Evolutionary conservation across 2,329 filamentous ascomycete genomes (phyloP).

Genomic region (Trichothecium sympodiale): DNA sequence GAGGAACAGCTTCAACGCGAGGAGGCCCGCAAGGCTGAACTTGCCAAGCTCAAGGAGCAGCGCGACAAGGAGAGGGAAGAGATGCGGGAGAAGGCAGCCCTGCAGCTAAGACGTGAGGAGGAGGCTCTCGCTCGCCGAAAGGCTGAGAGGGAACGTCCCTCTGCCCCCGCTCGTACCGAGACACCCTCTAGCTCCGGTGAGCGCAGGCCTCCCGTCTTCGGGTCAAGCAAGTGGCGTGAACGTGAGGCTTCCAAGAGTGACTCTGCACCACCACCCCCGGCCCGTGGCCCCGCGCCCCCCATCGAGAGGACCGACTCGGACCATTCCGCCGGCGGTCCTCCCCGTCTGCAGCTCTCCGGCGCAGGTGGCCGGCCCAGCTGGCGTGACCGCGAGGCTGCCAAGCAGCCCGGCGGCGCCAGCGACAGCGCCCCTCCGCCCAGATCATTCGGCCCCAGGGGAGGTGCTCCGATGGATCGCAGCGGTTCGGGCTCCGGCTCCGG

Average conservation of each 20-base stretch:
- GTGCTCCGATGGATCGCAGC: conserved; percentile 30
- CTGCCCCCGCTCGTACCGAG: conserved; percentile 14
- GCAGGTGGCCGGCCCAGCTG: conserved; percentile 54
- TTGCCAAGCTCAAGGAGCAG: conserved; percentile 56
- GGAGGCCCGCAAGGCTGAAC: conserved; percentile 64
- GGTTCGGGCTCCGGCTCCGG: conserved; percentile 30
- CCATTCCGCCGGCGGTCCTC: conserved; percentile 39
- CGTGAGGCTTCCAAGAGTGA: conserved; percentile 23
- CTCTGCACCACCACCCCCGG: conserved; percentile 15
- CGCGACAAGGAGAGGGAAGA: conserved; percentile 60
- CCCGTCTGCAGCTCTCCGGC: conserved; percentile 42
- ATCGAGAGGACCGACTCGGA: conserved; percentile 37
- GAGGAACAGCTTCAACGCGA: conserved; percentile 73
- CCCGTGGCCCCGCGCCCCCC: conserved; percentile 16
- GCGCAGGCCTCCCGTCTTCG: conserved; percentile 21
- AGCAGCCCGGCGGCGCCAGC: conserved; percentile 19
- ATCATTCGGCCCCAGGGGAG: conserved; percentile 22
- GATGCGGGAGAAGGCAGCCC: conserved; percentile 48
- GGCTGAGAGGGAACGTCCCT: conserved; percentile 47
- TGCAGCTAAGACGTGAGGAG: conserved; percentile 75
- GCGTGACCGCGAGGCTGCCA: conserved; percentile 60
- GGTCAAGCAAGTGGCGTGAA: conserved; percentile 31
- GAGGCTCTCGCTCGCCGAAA: conserved; percentile 71
- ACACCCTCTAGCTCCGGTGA: conserved; percentile 12
- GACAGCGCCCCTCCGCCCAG: conserved; percentile 31